Conservation (phyloP, 163 green algal genomes). For the Scenedesmus sp. region DNA sequence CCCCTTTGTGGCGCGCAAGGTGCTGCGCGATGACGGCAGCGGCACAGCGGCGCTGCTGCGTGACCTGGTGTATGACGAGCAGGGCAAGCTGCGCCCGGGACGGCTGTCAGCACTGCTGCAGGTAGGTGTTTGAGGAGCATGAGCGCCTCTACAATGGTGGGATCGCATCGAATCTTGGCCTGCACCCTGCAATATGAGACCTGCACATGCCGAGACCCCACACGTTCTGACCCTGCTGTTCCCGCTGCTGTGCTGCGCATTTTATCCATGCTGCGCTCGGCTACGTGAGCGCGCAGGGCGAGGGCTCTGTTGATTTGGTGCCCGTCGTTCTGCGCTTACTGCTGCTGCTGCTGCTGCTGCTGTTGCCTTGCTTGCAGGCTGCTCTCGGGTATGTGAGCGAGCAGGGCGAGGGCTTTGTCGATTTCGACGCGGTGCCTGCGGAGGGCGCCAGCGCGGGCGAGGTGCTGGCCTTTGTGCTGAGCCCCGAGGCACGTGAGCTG, state of each 20-base stretch:
- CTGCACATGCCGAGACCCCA: too few species aligned
- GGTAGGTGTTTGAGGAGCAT: not conserved
- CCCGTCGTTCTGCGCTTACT: not conserved
- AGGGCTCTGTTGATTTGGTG: conserved; percentile 68
- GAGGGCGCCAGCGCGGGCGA: conserved; percentile 75
- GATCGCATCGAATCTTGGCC: too few species aligned
- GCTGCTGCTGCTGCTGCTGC: not conserved
- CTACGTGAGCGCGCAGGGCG: conserved; percentile 70
- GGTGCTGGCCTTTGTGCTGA: conserved; percentile 70
- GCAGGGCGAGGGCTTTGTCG: conserved; percentile 75
- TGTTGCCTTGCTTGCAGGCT: too few species aligned
- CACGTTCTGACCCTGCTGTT: too few species aligned
- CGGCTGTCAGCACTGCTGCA: conserved; percentile 83
- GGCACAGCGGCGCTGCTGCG: conserved; percentile 66
- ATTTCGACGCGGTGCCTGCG: conserved; percentile 82
- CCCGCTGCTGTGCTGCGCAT: not conserved
- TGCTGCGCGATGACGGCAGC: conserved; percentile 81
- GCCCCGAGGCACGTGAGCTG: conserved; percentile 63
- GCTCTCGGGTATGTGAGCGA: conserved; percentile 79
- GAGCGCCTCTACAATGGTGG: not conserved
- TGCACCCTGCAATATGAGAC: too few species aligned
- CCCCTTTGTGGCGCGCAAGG: conserved; percentile 86
- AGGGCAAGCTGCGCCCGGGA: conserved; percentile 61
- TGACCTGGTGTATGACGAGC: conserved; percentile 77
- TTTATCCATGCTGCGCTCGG: conserved; percentile 74